Evolutionary conservation across 75 land plant genomes (phyloP).

Genomic region (Ceratopteris richardii): DNA sequence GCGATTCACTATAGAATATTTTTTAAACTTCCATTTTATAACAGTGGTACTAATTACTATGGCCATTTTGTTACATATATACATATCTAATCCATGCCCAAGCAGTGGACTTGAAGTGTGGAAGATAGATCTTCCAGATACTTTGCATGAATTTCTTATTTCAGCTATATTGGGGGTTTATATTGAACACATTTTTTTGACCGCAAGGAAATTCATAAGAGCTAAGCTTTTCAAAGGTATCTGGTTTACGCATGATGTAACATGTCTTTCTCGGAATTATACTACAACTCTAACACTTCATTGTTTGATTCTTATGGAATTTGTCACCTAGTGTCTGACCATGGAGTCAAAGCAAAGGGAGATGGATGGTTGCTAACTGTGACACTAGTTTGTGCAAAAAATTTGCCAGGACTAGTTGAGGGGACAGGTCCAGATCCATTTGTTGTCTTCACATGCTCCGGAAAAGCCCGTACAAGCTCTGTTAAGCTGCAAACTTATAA

Average conservation of each 20-base stretch:
- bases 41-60: constrained; percentile 13
- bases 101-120: constrained; percentile 45
- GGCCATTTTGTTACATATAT: constrained; percentile 38
- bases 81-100: constrained; percentile 18
- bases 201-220: neutral
- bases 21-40: constrained; percentile 20
- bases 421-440: constrained; percentile 53
- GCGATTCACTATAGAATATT: constrained; percentile 32
- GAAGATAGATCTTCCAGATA: constrained; percentile 63
- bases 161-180: constrained; percentile 44
- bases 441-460: constrained; percentile 83
- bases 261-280: no score
- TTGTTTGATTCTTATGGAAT: no score
- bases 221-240: constrained; percentile 2
- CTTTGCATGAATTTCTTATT: constrained; percentile 46
- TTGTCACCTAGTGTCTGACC: constrained; percentile 42
- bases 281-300: neutral
- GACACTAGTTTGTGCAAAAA: constrained; percentile 59
- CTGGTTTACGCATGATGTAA: no score
- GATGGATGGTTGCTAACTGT: constrained; percentile 89
- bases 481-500: constrained; percentile 61
- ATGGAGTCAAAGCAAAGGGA: constrained; percentile 71
- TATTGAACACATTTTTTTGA: constrained; percentile 4
- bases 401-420: constrained; percentile 29
- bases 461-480: constrained; percentile 76